Evolutionary conservation across 2,329 filamentous ascomycete genomes (phyloP).

Genomic region (Aspergillus tamarii): DNA sequence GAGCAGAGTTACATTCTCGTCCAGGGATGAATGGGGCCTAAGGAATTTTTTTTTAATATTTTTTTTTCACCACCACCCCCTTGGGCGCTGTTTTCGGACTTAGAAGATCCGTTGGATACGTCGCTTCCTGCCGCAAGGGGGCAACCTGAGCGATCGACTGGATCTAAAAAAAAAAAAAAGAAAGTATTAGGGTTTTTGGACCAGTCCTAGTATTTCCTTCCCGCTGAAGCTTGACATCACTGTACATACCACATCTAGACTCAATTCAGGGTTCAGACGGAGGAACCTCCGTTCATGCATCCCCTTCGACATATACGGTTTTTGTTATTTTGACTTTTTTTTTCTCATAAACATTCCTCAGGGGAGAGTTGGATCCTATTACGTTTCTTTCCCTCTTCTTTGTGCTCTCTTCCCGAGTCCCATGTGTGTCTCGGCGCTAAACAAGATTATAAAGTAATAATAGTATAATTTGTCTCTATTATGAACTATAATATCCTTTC

Average conservation of each 20-base stretch:
- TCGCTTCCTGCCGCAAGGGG: conserved; percentile 4
- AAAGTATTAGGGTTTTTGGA: neutral
- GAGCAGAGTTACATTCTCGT: conserved; percentile 2
- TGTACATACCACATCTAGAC: neutral
- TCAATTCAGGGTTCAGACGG: neutral
- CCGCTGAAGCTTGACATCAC: neutral
- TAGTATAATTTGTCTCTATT: neutral
- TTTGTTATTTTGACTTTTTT: neutral
- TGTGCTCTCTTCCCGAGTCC: neutral
- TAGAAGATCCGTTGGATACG: conserved; percentile 1
- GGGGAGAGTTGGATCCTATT: neutral
- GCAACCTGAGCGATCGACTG: neutral
- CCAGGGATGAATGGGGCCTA: neutral
- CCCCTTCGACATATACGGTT: neutral
- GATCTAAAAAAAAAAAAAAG: neutral
- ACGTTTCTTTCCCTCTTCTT: neutral
- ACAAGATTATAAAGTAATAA: neutral
- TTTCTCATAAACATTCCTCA: neutral
- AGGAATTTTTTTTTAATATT: neutral
- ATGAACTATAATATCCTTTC: neutral
- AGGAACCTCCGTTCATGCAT: neutral
- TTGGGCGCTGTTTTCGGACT: neutral
- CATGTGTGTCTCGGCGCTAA: neutral
- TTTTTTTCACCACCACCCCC: neutral
- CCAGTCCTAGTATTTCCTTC: neutral